A percentile compares a stretch with the other conserved stretches of the same genome.
Conservation (phyloP, 768 basidiomycete genomes). For the Cyathus striatus region DNA sequence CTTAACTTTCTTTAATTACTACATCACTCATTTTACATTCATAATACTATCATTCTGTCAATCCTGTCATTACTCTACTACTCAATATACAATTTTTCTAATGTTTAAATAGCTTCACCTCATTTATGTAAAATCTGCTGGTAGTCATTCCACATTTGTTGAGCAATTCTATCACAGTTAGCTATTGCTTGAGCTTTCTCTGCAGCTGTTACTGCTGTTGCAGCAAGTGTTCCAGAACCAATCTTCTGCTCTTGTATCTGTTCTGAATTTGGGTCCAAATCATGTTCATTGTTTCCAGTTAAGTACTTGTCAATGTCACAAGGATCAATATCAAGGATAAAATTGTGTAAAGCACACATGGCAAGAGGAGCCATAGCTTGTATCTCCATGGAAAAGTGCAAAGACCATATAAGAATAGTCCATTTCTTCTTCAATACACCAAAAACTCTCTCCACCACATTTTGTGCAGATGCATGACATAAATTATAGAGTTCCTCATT, state of each 20-base stretch:
- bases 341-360: conserved; percentile 7
- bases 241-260: conserved; percentile 3
- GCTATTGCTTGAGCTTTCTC: conserved; percentile 4
- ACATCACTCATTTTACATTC: too few relatives aligned
- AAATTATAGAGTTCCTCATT: conserved; percentile 30
- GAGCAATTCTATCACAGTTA: conserved; percentile 11
- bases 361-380: conserved; percentile 8
- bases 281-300: conserved; percentile 3
- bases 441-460: conserved; percentile 34
- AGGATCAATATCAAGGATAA: conserved; percentile 7
- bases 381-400: conserved; percentile 6
- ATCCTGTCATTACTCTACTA: too few relatives aligned
- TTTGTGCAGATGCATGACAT: conserved; percentile 23
- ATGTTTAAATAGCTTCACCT: too few relatives aligned
- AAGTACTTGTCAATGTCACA: conserved; percentile 4
- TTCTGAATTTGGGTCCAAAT: conserved; percentile 3
- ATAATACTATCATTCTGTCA: too few relatives aligned
- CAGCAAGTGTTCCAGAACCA: conserved; percentile 5
- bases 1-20: too few relatives aligned
- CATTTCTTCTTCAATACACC: conserved; percentile 16
- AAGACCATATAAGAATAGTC: neutral
- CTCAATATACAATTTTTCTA: too few relatives aligned
- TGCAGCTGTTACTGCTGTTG: conserved; percentile 1
- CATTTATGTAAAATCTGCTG: conserved; percentile 3
- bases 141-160: conserved; percentile 13